Base-by-base conservation (phyloP, 768 basidiomycete genomes). In the Termitomyces sp. region DNA sequence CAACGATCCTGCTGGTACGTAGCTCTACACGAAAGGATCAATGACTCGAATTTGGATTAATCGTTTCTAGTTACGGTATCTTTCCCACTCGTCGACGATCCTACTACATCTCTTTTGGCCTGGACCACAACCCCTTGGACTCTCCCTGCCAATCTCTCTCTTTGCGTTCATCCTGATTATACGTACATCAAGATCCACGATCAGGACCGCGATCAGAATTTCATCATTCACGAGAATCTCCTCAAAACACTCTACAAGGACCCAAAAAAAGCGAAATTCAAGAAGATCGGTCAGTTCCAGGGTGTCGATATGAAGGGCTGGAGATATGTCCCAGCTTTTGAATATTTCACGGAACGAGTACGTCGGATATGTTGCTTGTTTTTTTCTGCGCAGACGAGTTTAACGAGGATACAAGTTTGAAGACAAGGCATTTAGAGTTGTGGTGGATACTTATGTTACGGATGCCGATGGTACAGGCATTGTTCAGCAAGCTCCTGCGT, bases 91-190 rank as follows among this genome's bases (percentile, higher is more conserved):
- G 89, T 96, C 20, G 93, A 97, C 59, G 97, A 99, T 66, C 92
- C 93, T 2, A 81, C 74, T 51, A 98, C 95, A 16, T 86, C 91
- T 1, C 74, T 99, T 18, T 74, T 99, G 27, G 96, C 96, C 3
- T 99, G 97, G 97, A 99, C 97, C 16, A 99, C 97, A 16, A 99
- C 97, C 0, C 97, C 97, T 0, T 99, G 95, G 94, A 98, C 97
- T 0, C 77, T 98, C 5, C 97, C 96, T 1, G 94, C 94, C 42
- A 99, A 99, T 71, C 79, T 99, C 29, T 93, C 83, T 0, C 81
- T 99, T 47, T 98, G 97, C 63, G 96, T 98, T 7, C 91, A 99
- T 72, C 97, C 97, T 18, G 91, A 95, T 60, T 94, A 88, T 67
- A 93, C 84, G 29, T 99, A 99, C 70, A 77, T 98, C 81, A 98